Base-by-base conservation (phyloP, 2,329 filamentous ascomycete species). In the Ilyonectria robusta region DNA sequence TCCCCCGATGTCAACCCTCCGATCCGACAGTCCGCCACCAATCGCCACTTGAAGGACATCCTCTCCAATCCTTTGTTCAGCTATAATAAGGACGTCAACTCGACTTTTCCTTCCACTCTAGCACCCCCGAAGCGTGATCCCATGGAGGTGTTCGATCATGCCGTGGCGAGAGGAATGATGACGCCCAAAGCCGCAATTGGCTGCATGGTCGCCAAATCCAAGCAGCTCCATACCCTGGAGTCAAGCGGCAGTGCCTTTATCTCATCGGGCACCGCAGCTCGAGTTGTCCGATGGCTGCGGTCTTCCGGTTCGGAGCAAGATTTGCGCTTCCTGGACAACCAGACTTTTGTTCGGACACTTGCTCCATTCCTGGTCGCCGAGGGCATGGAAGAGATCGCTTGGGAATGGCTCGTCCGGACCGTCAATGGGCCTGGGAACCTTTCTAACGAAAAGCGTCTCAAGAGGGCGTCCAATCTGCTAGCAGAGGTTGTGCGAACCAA, bases 21-120 rank as follows among this genome's bases (percentile, higher is more conserved):
- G 35, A 50, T 67, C 79, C 69, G 87, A 84, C 72, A 77, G 54
- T 81, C 81, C 11, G 79, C 80, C 31, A 76, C 80, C 5, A 79
- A 73, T 66, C 82, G 81, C 17, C 88, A 90, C 77, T 76, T 90
- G n/a, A 84, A 83, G 64, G 83, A 86, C 37, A 87, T 90, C 61
- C 84, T 90, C 15, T 82, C 84, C 56, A 89, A 89, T 65, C 88
- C 88, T 0, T 79, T 90, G 19, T 89, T 90, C 78, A 79, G 78
- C 69, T 79, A 80, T 60, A 72, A 76, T 31, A 75, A 76, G 26
- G 69, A 76, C 26, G 55, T 70, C 5, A 62, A 66, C n/a, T 66
- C 72, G 13, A 70, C 69, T 15, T 65, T 74, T 33, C 64, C 64
- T 19, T 70, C 72, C 1, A 63, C 50, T 54, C 21, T 67, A 40